Base-by-base conservation (phyloP, 768 basidiomycete species). In the Daedaleopsis nitida region DNA sequence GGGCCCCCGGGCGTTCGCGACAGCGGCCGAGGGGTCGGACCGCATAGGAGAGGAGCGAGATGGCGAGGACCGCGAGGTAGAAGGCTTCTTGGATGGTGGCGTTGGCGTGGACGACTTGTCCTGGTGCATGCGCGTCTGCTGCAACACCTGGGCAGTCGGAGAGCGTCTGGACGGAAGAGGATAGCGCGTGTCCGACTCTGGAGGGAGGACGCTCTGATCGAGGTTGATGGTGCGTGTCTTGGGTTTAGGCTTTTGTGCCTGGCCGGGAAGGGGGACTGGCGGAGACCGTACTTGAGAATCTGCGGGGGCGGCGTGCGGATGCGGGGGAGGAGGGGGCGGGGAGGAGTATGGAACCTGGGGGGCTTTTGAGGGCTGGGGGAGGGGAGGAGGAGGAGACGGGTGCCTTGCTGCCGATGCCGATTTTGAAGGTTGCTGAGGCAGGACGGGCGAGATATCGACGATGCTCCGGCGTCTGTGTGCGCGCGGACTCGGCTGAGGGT, bases 181-280 rank as follows among this genome's bases (percentile, higher is more conserved):
- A 49, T 63, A 63, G 9, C 62, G 62, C 13, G 62, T 63, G 57
- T 63, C 62, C 52, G 58, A 55, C 51, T 59, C 58, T 13, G 58
- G 58, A 23, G 62, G 35, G 17, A 63, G 57, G 38, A 63, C 27
- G 54, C 58, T 61, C 59, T 58, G 64, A 43, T 65, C 59, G 48
- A 55, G 58, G 42, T 65, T 45, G 27, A 63, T 47, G 34, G 62
- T n/a, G 13, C 58, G 62, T 3, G 42, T 23, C 21, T 55, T 52
- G 53, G 48, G 37, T 17, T 54, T 27, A 21, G 48, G 48, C 52
- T 57, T 62, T 43, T 55, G 62, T 34, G 54, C 21, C 39, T 45
- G 54, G 3, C 27, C 4, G 27, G 27, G 27, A 32, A 37, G 19
- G 17, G 35, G 52, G 21, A 14, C 38, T n/a, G 52, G 52, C 8